These are phyloP conservation scores for Sporothrix humicola DNA, from an alignment of 2,329 filamentous ascomycete species.

Conservation along the genomic window DNA sequence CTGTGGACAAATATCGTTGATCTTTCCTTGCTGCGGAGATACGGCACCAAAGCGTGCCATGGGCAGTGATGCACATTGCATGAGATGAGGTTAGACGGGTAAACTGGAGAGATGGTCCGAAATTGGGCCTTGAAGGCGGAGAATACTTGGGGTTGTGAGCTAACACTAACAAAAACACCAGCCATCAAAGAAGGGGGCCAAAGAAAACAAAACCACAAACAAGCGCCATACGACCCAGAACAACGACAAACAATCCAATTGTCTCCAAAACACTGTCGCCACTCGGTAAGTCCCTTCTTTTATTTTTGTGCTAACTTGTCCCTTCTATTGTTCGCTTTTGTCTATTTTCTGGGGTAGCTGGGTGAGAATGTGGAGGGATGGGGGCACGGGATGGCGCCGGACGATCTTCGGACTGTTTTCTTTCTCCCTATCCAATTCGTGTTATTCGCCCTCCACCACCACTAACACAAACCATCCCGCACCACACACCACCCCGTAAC, in stretches of 20 bases:
- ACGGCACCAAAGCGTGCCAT: not conserved
- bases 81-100: not conserved
- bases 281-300: not conserved
- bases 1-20: not conserved
- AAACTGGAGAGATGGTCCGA: not conserved
- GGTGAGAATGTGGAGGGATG: not conserved
- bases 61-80: not conserved
- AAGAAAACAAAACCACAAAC: not conserved
- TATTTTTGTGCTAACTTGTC: not conserved
- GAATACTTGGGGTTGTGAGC: not conserved
- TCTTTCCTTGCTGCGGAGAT: not conserved
- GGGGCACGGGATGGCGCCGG: not conserved
- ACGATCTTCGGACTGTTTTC: slow-evolving; percentile 24
- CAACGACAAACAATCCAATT: not conserved
- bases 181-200: not conserved
- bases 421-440: not conserved
- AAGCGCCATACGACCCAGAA: not conserved
- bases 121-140: not conserved
- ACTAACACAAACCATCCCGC: not conserved
- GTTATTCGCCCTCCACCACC: not conserved
- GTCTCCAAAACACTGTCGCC: not conserved
- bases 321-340: not conserved
- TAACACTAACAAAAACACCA: not conserved
- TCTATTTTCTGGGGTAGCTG: not conserved
- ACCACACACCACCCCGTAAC: not conserved